Base-by-base conservation (phyloP, 805 yeast genomes). In the Lipomyces spencermartinsiae region DNA sequence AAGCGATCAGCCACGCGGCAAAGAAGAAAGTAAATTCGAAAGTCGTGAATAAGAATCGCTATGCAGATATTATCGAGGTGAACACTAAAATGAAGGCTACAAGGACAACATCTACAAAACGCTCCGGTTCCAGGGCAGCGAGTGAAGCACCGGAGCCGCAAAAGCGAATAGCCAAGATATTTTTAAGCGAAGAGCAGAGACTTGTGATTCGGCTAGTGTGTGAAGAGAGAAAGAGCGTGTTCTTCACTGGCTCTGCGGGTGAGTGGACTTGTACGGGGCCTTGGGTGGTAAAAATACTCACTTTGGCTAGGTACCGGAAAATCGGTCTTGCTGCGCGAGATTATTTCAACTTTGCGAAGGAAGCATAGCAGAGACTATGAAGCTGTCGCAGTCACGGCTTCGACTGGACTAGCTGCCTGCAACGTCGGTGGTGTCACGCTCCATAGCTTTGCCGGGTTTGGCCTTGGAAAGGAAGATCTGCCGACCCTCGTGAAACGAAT, bases 201-300 rank as follows among this genome's bases (percentile, higher is more conserved):
- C 74, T 74, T 31, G 87, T 95, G 29, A 82, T 91, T 10, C 85
- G 87, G 9, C 78, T 91, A 63, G 97, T 89, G 0, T 78, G 85
- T 57, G 75, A 81, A 29, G 93, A 96, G 0, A 56, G 68, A 1
- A 80, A 82, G 19, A 91, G 89, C 67, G 79, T 95, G 2, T 95
- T 95, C 76, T 95, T 91, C 77, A 95, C 99, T 0, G 99, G 99
- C 61, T 92, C 98, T 43, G 99, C 99, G 0, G 99, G 99, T 74
- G 16, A 29, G 62, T 14, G 6, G 51, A 25, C 8, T 46, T n/a
- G 22, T 22, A 14, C 43, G 19, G 12, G 16, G 31, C 9, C 34
- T 8, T 7, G 19, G 25, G 9, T 37, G 8, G 19, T 6, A 12
- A 22, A n/a, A n/a, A 3, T 37, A 35, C 33, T 54, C 8, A 53